phyloP scores from a whole-genome alignment of 2,329 filamentous ascomycete species.

The Aspergillus intermedius region DNA sequence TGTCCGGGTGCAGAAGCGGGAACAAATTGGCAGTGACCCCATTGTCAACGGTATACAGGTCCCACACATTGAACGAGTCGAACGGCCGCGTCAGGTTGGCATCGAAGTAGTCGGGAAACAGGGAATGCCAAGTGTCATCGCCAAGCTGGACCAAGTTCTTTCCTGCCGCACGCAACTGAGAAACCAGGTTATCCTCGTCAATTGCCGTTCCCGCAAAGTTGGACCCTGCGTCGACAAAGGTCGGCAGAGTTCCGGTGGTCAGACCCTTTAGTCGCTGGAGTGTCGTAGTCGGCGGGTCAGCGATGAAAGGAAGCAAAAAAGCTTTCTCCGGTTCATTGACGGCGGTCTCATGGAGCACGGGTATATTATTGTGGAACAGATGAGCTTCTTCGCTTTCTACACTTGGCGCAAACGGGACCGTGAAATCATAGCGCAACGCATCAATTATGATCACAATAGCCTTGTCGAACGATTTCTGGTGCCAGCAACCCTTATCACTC shows the following conservation, averaged over 20 bases:
- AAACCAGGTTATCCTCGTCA: conserved; percentile 77
- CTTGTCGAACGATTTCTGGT: conserved; percentile 86
- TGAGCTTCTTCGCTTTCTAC: conserved; percentile 42
- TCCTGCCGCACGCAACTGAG: conserved; percentile 56
- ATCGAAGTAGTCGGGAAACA: conserved; percentile 94
- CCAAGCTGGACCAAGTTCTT: conserved; percentile 86
- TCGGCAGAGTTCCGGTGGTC: conserved; percentile 90
- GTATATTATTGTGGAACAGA: conserved; percentile 80
- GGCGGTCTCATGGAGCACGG: conserved; percentile 78
- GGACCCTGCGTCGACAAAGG: conserved; percentile 86
- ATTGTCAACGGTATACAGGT: conserved; percentile 92
- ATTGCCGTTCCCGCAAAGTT: conserved; percentile 95
- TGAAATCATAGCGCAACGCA: conserved; percentile 94
- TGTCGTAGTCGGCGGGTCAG: conserved; percentile 90
- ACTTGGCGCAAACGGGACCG: conserved; percentile 62
- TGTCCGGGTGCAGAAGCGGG: conserved; percentile 64
- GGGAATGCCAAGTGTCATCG: conserved; percentile 93
- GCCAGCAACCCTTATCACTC: conserved; percentile 75
- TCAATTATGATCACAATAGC: conserved; percentile 88
- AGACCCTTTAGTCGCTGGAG: conserved; percentile 87
- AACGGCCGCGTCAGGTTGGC: conserved; percentile 78
- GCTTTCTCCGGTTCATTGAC: conserved; percentile 69
- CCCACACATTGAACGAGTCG: conserved; percentile 98
- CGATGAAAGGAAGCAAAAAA: conserved; percentile 89
- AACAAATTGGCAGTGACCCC: conserved; percentile 81